Base-by-base conservation (phyloP, 257 asterid genomes). In the Solanum lycopersicoides region DNA sequence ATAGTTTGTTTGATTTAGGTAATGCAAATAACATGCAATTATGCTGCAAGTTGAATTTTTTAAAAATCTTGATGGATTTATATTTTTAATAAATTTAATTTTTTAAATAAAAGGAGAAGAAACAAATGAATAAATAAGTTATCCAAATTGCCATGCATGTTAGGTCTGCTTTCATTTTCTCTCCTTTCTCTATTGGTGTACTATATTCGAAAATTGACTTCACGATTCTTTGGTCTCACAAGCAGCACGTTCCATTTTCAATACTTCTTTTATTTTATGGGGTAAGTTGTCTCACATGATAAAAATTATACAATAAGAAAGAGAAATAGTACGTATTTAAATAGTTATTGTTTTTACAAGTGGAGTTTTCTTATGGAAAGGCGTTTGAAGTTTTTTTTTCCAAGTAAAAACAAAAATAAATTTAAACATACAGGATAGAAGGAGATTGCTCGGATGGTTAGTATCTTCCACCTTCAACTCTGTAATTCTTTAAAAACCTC, bases 51-150 rank as follows among this genome's bases (percentile, higher is more conserved):
- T 79, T n/a, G 65, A 25, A 25, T 44, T n/a, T 32, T 5, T 41
- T 23, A 10, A 44, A 42, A 42, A 77, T 77, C 13, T 25, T 2
- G 41, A 79, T 79, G 25, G 65, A 79, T 44, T 41, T 76, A 14
- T n/a, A 76, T 15, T 14, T 63, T 63, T 0, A 4, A 18, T 0
- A 4, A 72, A 18, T 72, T 2, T n/a, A n/a, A n/a, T n/a, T n/a
- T n/a, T n/a, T n/a, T 34, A 34, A 25, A 77, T 44, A 25, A 79
- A 25, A 79, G n/a, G 25, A 79, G 84, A 79, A 25, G 84, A 79
- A 21, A 45, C 83, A 45, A 79, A 45, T 21, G 8, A 45, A 71
- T 16, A 7, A 71, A 45, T 79, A 79, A 15, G 3, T 28, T 79
- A 45, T 45, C 18, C 4, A 3, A 45, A 47, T 28, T 16, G 84